Conservation (phyloP, 176 grass and related monocot species). For the Oryza glaberrima region DNA sequence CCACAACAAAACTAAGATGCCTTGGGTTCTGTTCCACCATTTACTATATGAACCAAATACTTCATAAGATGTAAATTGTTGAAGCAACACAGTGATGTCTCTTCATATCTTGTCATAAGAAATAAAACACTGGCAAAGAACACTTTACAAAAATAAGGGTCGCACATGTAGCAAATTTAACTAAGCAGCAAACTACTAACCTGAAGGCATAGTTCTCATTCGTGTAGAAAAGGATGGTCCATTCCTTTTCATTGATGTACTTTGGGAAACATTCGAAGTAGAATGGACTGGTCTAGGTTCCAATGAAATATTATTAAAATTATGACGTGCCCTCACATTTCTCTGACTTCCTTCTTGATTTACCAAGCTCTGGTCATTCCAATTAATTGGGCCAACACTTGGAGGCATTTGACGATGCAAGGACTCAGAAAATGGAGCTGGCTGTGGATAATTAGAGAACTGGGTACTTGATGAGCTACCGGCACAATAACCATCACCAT, state of each 20-base stretch:
- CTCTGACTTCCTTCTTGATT: constrained; percentile 57
- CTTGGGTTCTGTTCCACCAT: background rate
- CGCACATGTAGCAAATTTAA: constrained; percentile 11
- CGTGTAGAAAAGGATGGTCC: constrained; percentile 25
- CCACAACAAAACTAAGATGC: background rate
- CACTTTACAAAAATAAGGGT: constrained; percentile 5
- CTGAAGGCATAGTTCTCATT: constrained; percentile 45
- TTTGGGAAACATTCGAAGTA: constrained; percentile 30
- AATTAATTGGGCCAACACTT: constrained; percentile 40
- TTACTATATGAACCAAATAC: background rate
- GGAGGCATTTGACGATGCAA: constrained; percentile 28
- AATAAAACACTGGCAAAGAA: background rate
- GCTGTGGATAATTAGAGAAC: constrained; percentile 37
- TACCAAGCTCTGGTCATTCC: constrained; percentile 35
- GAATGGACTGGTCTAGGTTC: constrained; percentile 47
- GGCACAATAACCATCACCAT: constrained; percentile 37
- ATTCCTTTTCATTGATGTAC: constrained; percentile 40
- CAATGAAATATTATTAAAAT: constrained; percentile 35
- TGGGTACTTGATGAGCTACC: constrained; percentile 64
- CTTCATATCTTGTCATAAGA: background rate
- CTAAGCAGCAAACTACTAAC: constrained; percentile 34
- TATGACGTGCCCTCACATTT: constrained; percentile 63
- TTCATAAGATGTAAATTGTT: background rate
- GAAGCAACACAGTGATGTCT: background rate
- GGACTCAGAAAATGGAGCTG: constrained; percentile 33